These are phyloP conservation scores for Mucor mucedo DNA, from an alignment of 371 early-diverging fungal genomes.

Conservation along the genomic window DNA sequence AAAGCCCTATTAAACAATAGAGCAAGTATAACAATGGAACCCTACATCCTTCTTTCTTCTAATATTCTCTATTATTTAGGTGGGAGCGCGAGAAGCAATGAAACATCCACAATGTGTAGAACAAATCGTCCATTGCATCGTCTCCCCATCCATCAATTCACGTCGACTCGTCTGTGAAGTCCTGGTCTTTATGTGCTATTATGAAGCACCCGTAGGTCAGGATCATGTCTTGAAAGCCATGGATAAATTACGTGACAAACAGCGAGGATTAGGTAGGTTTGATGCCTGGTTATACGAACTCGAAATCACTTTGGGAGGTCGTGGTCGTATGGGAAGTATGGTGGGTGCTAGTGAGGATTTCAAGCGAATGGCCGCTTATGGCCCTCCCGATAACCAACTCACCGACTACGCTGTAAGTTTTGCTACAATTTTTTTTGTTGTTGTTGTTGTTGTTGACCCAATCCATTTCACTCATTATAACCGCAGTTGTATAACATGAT, in stretches of 20 bases:
- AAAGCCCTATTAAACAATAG: constrained; percentile 78
- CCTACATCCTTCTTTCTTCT: not conserved
- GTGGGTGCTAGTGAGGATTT: constrained; percentile 83
- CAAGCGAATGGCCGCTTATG: constrained; percentile 62
- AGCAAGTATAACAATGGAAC: constrained; percentile 28
- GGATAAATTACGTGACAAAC: constrained; percentile 61
- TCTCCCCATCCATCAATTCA: constrained; percentile 74
- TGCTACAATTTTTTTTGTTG: not conserved
- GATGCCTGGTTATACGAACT: constrained; percentile 84
- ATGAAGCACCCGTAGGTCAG: constrained; percentile 78
- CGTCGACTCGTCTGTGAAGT: constrained; percentile 82
- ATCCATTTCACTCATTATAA: not conserved
- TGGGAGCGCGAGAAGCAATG: constrained; percentile 82
- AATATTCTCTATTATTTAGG: constrained; percentile 35
- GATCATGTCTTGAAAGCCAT: constrained; percentile 75
- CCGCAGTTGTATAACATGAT: constrained; percentile 75
- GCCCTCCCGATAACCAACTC: constrained; percentile 72
- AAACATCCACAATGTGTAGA: constrained; percentile 71
- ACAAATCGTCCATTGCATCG: constrained; percentile 76
- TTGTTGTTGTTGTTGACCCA: no score
- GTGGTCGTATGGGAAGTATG: constrained; percentile 85
- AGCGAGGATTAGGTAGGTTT: constrained; percentile 68
- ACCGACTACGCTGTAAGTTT: constrained; percentile 71
- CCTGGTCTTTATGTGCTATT: constrained; percentile 81
- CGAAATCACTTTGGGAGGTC: constrained; percentile 73